Evolutionary conservation across 805 yeast species (phyloP), one percentile per base, ranked within the genome.

Genomic region (Ogataea degrootiae): DNA sequence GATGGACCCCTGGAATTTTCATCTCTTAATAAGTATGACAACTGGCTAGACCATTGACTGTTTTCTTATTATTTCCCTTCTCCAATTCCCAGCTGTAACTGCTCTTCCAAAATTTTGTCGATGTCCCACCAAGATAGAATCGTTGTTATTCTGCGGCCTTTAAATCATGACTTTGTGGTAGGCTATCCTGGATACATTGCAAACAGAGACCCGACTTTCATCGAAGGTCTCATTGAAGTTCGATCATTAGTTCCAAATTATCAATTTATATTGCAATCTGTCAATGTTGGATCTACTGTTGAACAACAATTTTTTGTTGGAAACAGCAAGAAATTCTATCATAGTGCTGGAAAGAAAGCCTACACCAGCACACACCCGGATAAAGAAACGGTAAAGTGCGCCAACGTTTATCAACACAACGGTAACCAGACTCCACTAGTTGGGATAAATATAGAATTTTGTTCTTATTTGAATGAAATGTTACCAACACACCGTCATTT

Each of bases 171-270:
- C 12, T 38, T 43, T 6, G 38, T 37, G 19, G 34, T n/a, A 8
- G 46, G 46, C 4, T 43, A 37, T 23, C 46, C 42, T 17, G 46
- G 46, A 2, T 43, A 23, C 26, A 36, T 12, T 15, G 22, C n/a
- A 8, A 16, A 21, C 16, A 37, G 16, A 12, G 15, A 26, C 1
- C n/a, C 36, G 16, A 34, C 46, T 7, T 33, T 16, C 15, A 38
- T 43, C 17, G 34, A 43, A 23, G 46, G 42, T 12, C 34, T 39
- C 4, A 34, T 43, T 14, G 38, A 43, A 29, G 23, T 34, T 12
- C 14, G 42, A 19, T 43, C 42, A 16, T 33, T 43, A 34, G n/a
- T 43, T 12, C n/a, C 34, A 9, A 38, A 31, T 21, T 43, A 34
- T 34, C 46, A 35, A 15, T 37, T 43, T 8, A 34, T 39, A 1